phyloP scores from a whole-genome alignment of 2,329 filamentous ascomycete genomes.

The Microsporum canis region DNA sequence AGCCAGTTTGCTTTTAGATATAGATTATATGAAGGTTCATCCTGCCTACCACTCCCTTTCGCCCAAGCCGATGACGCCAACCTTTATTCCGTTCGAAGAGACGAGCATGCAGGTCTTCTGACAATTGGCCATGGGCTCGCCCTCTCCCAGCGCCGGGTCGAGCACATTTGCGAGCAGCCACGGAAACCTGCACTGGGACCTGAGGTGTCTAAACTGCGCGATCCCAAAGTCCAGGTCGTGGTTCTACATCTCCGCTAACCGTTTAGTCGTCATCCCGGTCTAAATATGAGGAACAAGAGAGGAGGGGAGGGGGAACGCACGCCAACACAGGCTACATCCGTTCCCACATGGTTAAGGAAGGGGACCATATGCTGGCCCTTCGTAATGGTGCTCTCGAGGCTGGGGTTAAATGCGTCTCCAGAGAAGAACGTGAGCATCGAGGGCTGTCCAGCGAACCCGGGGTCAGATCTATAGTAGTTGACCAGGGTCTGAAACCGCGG shows the following conservation, averaged over 20 bases:
- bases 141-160: slow-evolving; percentile 66
- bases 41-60: slow-evolving; percentile 62
- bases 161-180: slow-evolving; percentile 85
- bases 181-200: slow-evolving; percentile 66
- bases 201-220: slow-evolving; percentile 62
- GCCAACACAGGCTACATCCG: slow-evolving; percentile 70
- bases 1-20: background rate
- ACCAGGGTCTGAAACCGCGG: slow-evolving; percentile 68
- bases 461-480: slow-evolving; percentile 58
- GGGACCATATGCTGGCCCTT: slow-evolving; percentile 89
- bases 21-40: background rate
- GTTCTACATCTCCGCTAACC: slow-evolving; percentile 43
- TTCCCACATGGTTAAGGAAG: slow-evolving; percentile 65
- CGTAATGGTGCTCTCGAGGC: slow-evolving; percentile 75
- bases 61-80: slow-evolving; percentile 74
- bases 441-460: slow-evolving; percentile 52
- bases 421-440: slow-evolving; percentile 71
- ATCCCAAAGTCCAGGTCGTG: slow-evolving; percentile 91
- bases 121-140: slow-evolving; percentile 64
- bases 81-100: slow-evolving; percentile 70
- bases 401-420: slow-evolving; percentile 86
- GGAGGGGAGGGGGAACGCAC: slow-evolving; percentile 39
- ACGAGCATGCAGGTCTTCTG: slow-evolving; percentile 65
- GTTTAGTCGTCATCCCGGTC: slow-evolving; percentile 8
- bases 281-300: background rate